Conservation (phyloP, 2,329 filamentous ascomycete species). For the Claviceps sp. region DNA sequence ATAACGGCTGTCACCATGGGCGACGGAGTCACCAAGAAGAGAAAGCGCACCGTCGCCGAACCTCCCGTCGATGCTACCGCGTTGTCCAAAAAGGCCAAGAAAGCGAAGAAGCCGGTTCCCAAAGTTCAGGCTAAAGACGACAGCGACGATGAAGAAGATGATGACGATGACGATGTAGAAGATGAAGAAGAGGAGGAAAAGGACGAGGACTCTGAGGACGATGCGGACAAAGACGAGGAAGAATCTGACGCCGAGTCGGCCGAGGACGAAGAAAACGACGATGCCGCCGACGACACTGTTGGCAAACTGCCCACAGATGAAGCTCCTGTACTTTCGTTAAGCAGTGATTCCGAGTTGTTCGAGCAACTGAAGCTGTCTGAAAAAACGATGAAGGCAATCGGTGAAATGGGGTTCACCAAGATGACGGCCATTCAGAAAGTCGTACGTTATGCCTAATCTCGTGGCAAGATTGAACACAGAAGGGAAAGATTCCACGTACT, state of each 20-base stretch:
- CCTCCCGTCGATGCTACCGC: conserved; percentile 11
- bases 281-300: conserved; percentile 14
- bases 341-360: conserved; percentile 57
- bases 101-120: conserved; percentile 24
- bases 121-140: conserved; percentile 16
- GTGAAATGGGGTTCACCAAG: conserved; percentile 82
- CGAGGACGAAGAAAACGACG: conserved; percentile 6
- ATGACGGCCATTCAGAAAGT: conserved; percentile 93
- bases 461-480: neutral
- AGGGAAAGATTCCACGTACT: neutral
- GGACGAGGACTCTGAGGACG: conserved; percentile 10
- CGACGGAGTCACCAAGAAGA: conserved; percentile 28
- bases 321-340: conserved; percentile 38
- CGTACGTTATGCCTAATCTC: conserved; percentile 10
- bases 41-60: conserved; percentile 26
- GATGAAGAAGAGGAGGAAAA: conserved; percentile 14
- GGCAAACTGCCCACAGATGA: conserved; percentile 23
- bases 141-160: conserved; percentile 15
- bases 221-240: conserved; percentile 14
- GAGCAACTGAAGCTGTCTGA: conserved; percentile 73
- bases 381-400: conserved; percentile 76
- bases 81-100: conserved; percentile 26
- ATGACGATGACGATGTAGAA: conserved; percentile 16
- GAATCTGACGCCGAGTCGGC: conserved; percentile 9
- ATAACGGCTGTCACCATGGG: conserved; percentile 16